Evolutionary conservation across 2,329 filamentous ascomycete genomes (phyloP).

Genomic region (Alternaria longipes): DNA sequence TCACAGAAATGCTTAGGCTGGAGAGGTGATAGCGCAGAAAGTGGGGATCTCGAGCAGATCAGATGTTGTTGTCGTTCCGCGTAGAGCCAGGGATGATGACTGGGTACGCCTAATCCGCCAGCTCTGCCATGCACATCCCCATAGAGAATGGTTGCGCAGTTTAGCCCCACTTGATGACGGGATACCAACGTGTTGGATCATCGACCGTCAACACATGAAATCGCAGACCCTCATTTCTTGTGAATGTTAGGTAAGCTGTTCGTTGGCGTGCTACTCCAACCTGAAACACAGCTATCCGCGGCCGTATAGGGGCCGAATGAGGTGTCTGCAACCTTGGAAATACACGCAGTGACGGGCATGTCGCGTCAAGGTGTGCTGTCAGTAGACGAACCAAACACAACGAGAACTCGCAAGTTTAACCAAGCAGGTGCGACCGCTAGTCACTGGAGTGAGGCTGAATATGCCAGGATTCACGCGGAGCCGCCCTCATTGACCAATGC

Average conservation of each 20-base stretch:
- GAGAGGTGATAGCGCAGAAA: background rate
- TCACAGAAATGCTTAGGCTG: background rate
- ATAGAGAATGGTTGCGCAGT: slow-evolving; percentile 1
- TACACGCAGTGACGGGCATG: slow-evolving; percentile 2
- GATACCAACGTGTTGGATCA: background rate
- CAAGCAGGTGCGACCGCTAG: slow-evolving; percentile 2
- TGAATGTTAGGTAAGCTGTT: background rate
- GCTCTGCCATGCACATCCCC: slow-evolving; percentile 11
- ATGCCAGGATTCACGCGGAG: slow-evolving; percentile 22
- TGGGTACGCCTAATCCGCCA: slow-evolving; percentile 5
- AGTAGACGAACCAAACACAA: background rate
- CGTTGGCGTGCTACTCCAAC: background rate
- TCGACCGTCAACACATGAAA: background rate
- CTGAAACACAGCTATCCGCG: slow-evolving; percentile 12
- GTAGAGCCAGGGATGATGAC: background rate
- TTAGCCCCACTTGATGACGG: slow-evolving; percentile 11
- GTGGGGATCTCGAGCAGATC: background rate
- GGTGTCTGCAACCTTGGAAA: background rate
- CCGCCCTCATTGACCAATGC: slow-evolving; percentile 13
- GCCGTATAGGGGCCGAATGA: slow-evolving; percentile 10
- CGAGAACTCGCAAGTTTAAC: background rate
- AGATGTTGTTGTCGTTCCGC: slow-evolving; percentile 7
- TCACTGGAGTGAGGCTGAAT: slow-evolving; percentile 16
- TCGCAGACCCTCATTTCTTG: background rate
- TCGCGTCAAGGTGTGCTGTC: background rate